phyloP scores from a whole-genome alignment of 192 early-diverging fungal genomes.

The Entophlyctis luteolus region DNA sequence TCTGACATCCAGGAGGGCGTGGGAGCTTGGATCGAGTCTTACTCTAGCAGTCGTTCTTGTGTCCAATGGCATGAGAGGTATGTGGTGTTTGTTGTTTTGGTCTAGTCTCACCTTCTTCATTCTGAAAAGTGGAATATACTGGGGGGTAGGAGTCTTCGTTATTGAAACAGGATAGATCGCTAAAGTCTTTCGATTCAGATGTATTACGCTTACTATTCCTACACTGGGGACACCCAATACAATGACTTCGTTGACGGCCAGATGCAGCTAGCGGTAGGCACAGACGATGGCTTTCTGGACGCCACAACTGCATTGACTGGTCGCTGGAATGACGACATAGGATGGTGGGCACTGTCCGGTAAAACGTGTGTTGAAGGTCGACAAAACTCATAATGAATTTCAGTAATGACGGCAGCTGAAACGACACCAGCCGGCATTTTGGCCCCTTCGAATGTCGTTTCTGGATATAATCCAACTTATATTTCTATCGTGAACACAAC shows the following conservation, averaged over 20 bases:
- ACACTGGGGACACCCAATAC: background rate
- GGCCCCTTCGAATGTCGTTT: background rate
- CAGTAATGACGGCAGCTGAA: conserved; percentile 25
- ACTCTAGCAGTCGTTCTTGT: background rate
- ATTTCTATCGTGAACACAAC: conserved; percentile 30
- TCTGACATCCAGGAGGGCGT: too few relatives aligned
- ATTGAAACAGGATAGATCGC: too few relatives aligned
- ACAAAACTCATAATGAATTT: background rate
- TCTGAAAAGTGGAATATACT: background rate
- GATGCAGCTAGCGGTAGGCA: conserved; percentile 9
- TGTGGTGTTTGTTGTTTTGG: conserved; percentile 12
- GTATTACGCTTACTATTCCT: background rate
- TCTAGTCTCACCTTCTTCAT: background rate
- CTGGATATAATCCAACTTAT: background rate
- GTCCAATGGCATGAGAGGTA: conserved; percentile 12
- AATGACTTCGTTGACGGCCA: background rate
- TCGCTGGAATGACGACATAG: conserved; percentile 27
- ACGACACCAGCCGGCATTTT: conserved; percentile 2
- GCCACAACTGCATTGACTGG: conserved; percentile 6
- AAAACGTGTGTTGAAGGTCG: conserved; percentile 3
- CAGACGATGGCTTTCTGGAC: conserved; percentile 18
- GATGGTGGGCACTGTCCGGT: conserved; percentile 1
- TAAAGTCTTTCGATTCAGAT: background rate
- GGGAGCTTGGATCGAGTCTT: conserved; percentile 11
- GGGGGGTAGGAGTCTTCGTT: too few relatives aligned